Conservation (phyloP, 305 asterid species). For the Fraxinus ornus region DNA sequence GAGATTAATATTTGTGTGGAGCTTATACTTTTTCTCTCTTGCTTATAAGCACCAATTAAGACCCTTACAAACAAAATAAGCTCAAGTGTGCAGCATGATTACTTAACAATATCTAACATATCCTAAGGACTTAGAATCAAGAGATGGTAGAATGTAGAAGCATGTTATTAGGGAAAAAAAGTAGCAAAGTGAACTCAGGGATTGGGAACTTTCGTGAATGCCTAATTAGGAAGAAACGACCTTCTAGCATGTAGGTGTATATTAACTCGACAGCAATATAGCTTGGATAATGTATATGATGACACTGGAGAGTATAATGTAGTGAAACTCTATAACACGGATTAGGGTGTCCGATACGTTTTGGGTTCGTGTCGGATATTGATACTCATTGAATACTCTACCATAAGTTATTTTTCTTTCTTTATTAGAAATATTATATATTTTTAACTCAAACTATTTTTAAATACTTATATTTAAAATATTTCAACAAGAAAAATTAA, state of each 20-base stretch:
- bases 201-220: neutral
- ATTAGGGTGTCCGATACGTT: too few species aligned
- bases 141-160: neutral
- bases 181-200: neutral
- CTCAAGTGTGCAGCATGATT: neutral
- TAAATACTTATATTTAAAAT: too few species aligned
- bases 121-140: neutral
- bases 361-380: too few species aligned
- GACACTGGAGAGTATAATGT: neutral
- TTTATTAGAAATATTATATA: too few species aligned
- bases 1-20: neutral
- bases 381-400: too few species aligned
- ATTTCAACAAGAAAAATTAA: too few species aligned
- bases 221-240: neutral
- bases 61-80: neutral
- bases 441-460: too few species aligned
- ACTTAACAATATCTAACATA: neutral
- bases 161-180: neutral
- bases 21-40: neutral
- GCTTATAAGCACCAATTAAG: neutral
- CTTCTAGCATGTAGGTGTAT: neutral
- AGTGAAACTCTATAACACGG: too few species aligned
- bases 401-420: too few species aligned
- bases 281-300: neutral
- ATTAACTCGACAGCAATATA: neutral